phyloP scores from a whole-genome alignment of 140 eudicot species.

The Oenanthe javanica region DNA sequence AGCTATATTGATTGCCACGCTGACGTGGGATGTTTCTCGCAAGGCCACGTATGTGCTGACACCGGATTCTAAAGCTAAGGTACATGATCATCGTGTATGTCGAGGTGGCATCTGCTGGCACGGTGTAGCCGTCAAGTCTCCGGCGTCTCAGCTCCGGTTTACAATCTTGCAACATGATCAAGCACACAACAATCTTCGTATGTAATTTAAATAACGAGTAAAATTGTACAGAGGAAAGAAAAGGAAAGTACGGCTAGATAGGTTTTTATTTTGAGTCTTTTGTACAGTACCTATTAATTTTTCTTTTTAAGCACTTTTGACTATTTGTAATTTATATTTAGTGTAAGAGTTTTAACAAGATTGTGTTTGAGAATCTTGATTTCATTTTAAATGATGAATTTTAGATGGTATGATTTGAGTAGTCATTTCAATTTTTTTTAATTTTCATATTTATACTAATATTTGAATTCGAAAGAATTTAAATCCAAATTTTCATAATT shows the following conservation, averaged over 20 bases:
- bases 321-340: no score
- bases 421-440: no score
- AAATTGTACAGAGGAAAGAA: neutral
- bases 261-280: neutral
- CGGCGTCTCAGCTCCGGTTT: constrained; percentile 81
- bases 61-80: constrained; percentile 16
- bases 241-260: neutral
- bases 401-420: no score
- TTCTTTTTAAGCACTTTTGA: neutral
- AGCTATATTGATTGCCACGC: constrained; percentile 35
- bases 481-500: no score
- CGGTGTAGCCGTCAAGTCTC: constrained; percentile 85
- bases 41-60: constrained; percentile 46
- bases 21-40: constrained; percentile 83
- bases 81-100: constrained; percentile 44
- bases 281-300: neutral
- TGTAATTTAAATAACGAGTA: neutral
- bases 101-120: constrained; percentile 96
- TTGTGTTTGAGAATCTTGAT: no score
- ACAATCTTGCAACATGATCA: constrained; percentile 46
- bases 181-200: neutral
- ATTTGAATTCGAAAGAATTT: no score
- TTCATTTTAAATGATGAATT: no score
- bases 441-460: no score
- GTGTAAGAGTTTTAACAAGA: no score